Conservation (phyloP, 805 yeast species). For the Wickerhamomyces hampshirensis region DNA sequence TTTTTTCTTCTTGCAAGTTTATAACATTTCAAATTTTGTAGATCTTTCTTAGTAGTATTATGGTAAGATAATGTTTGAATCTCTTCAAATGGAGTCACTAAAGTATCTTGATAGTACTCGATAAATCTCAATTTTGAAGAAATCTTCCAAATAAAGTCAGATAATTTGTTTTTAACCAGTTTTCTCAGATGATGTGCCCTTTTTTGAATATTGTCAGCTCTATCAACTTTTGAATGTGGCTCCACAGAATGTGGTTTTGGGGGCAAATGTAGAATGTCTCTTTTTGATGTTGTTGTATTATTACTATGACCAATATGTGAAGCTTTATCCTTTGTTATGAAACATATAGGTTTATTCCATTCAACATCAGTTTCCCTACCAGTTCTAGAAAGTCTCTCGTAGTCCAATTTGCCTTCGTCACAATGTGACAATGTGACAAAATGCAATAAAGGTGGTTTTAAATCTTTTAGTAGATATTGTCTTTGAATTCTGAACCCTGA, state of each 20-base stretch:
- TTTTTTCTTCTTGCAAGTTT: slow-evolving; percentile 55
- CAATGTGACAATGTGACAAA: slow-evolving; percentile 48
- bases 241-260: slow-evolving; percentile 5
- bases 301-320: slow-evolving; percentile 1
- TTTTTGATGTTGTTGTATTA: neutral
- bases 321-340: slow-evolving; percentile 25
- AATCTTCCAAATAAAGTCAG: neutral
- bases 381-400: slow-evolving; percentile 33
- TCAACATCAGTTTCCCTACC: slow-evolving; percentile 35
- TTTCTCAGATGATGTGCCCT: neutral
- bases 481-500: slow-evolving; percentile 55
- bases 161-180: neutral
- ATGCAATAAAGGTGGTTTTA: slow-evolving; percentile 35
- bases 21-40: slow-evolving; percentile 38
- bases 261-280: too few species aligned
- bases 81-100: slow-evolving; percentile 12
- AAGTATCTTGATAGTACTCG: slow-evolving; percentile 19
- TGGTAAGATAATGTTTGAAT: slow-evolving; percentile 9
- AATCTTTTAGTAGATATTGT: slow-evolving; percentile 37
- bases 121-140: slow-evolving; percentile 7
- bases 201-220: neutral
- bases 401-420: slow-evolving; percentile 41
- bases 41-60: slow-evolving; percentile 12
- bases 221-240: neutral
- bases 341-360: slow-evolving; percentile 47